Percentiles rank a stretch among this genome's conserved stretches.
These are phyloP conservation scores for Astrothelium subdiscretum DNA, from an alignment of 495 filamentous ascomycete species.

Conservation along the genomic window DNA sequence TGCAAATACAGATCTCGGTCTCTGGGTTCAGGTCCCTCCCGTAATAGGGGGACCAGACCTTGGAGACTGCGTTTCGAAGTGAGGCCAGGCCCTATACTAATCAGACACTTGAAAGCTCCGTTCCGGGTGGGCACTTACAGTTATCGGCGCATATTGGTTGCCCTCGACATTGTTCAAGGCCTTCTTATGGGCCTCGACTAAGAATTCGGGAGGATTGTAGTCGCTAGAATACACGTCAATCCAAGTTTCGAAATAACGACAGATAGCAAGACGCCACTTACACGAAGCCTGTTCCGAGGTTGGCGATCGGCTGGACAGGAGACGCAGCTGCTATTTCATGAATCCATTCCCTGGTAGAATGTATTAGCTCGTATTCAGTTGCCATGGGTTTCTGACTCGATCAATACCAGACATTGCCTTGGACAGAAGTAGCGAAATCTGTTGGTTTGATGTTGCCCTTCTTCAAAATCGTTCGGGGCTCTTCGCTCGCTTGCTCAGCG, in stretches of 20 bases:
- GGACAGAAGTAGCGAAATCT: neutral
- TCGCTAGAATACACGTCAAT: neutral
- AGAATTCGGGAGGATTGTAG: constrained; percentile 8
- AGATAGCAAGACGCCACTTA: neutral
- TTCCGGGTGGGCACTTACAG: neutral
- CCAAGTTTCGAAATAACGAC: neutral
- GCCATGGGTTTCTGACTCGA: neutral
- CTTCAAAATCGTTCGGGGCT: neutral
- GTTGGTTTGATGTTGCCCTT: neutral
- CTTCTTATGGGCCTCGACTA: constrained; percentile 8
- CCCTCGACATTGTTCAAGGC: constrained; percentile 9
- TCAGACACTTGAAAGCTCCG: neutral
- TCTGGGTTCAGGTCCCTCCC: constrained; percentile 5
- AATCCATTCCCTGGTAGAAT: neutral
- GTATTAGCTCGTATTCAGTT: neutral
- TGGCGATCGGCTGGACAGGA: neutral
- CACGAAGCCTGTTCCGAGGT: neutral
- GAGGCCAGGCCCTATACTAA: neutral
- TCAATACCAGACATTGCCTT: neutral
- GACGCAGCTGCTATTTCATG: neutral
- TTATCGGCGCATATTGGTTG: constrained; percentile 10
- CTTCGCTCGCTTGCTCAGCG: neutral
- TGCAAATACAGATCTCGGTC: constrained; percentile 5
- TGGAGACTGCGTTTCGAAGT: constrained; percentile 2
- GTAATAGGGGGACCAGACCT: constrained; percentile 3